phyloP scores from a whole-genome alignment of 768 basidiomycete genomes.

The Trametes cubensis region DNA sequence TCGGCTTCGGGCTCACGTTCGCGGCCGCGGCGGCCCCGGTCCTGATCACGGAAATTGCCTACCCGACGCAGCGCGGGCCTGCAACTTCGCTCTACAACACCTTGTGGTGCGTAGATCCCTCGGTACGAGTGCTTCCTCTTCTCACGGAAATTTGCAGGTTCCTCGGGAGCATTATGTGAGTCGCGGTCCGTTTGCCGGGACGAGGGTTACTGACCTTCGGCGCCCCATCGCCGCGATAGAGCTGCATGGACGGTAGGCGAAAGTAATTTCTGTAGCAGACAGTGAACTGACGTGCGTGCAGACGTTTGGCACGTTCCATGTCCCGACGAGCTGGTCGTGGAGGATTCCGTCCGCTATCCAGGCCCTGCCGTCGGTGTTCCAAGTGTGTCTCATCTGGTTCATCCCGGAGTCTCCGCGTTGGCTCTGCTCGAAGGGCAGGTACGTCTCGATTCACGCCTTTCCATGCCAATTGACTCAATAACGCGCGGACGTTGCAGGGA shows the following conservation, averaged over 20 bases:
- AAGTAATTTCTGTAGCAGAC: too few species aligned
- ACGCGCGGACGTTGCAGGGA: conserved; percentile 27
- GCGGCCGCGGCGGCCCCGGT: conserved; percentile 48
- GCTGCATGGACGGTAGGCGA: conserved; percentile 32
- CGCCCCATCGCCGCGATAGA: not conserved
- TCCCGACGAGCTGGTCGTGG: conserved; percentile 45
- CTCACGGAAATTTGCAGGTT: conserved; percentile 27
- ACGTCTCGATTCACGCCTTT: not conserved
- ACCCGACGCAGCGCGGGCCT: conserved; percentile 50
- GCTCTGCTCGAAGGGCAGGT: conserved; percentile 41
- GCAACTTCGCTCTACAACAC: conserved; percentile 49
- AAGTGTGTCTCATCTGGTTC: conserved; percentile 43
- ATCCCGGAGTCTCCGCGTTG: conserved; percentile 46
- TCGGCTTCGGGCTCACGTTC: conserved; percentile 49
- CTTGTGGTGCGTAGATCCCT: conserved; percentile 40
- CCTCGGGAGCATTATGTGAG: conserved; percentile 41
- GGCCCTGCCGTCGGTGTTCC: conserved; percentile 35
- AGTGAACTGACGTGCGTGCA: not conserved
- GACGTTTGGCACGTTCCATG: conserved; percentile 48
- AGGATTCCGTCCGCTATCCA: conserved; percentile 46
- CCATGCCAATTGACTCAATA: too few species aligned
- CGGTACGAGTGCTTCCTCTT: not conserved
- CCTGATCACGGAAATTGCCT: conserved; percentile 53
- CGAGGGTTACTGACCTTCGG: not conserved
- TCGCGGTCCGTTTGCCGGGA: conserved; percentile 1